Evolutionary conservation across 139 green algal genomes (phyloP), one percentile per base, ranked within the genome.

Genomic region (Zygnema circumcarinatum): DNA sequence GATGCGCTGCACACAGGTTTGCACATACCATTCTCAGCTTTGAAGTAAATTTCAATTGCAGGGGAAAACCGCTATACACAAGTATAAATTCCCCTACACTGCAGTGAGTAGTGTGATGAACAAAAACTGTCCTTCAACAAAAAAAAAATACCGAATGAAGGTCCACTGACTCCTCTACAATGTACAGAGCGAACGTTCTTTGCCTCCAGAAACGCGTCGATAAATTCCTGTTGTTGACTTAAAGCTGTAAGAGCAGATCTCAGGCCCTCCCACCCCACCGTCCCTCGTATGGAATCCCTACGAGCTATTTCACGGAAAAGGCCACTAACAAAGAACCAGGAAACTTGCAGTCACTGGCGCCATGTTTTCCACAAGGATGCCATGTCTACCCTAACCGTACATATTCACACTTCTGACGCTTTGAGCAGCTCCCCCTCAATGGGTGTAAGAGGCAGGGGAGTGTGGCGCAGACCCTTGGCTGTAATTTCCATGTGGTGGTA

Each of bases 151-250:
- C 47, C 47, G n/a, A n/a, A n/a, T n/a, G n/a, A n/a, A n/a, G n/a
- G n/a, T 62, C 7, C 47, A 62, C 47, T 62, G 47, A 25, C 47
- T 62, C 47, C 47, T 25, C 47, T 62, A 62, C 47, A 62, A 62
- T 62, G 47, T 62, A 62, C 47, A 62, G 7, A 16, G 16, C 7
- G 7, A 62, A 16, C 47, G 16, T 16, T 16, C 47, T 62, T 62
- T 25, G 47, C 16, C 7, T 62, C 47, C 47, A 62, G 16, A 62
- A 62, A 62, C 16, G 47, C 47, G 16, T 62, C 47, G 16, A 62
- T 62, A 62, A 62, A 62, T 62, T n/a, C n/a, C n/a, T n/a, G n/a
- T n/a, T n/a, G n/a, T 62, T 62, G 47, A 62, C 47, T 16, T 62
- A 62, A 62, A 62, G 7, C 7, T 16, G 47, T 16, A 7, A 62